phyloP scores from a whole-genome alignment of 345 rosid genomes.

The Excoecaria cochinchinensis region DNA sequence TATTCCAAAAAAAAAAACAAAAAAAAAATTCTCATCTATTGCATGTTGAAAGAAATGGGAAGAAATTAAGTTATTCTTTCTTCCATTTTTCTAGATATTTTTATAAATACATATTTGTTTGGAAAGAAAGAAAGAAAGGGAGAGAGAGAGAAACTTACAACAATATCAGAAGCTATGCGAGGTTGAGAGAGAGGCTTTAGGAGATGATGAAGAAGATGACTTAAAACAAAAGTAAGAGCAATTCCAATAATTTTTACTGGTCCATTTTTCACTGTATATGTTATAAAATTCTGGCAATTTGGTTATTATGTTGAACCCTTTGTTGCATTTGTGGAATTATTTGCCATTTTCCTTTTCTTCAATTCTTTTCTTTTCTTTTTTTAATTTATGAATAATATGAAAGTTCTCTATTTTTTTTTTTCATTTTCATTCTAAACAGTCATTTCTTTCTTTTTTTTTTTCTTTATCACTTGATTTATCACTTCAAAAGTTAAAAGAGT shows the following conservation, averaged over 20 bases:
- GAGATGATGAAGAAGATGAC: constrained; percentile 60
- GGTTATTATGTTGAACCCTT: constrained; percentile 3
- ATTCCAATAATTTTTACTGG: constrained; percentile 48
- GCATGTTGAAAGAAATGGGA: too few relatives aligned
- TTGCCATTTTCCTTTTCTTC: too few relatives aligned
- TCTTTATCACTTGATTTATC: not conserved
- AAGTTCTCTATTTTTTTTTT: not conserved
- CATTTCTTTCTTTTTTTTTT: not conserved
- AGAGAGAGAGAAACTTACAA: constrained; percentile 39
- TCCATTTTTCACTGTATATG: constrained; percentile 15
- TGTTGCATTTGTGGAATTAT: too few relatives aligned
- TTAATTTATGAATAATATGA: too few relatives aligned
- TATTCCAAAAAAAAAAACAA: not conserved
- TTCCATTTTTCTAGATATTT: too few relatives aligned
- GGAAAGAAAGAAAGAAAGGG: not conserved
- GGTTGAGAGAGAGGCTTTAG: constrained; percentile 75
- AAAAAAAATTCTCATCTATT: too few relatives aligned
- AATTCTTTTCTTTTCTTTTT: too few relatives aligned
- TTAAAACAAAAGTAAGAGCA: constrained; percentile 38
- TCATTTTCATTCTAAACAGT: not conserved
- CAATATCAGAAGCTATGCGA: constrained; percentile 68
- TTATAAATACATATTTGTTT: not conserved
- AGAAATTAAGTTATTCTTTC: too few relatives aligned
- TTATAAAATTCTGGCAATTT: constrained; percentile 21
- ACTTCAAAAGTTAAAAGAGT: too few relatives aligned